Percentiles rank a stretch among this genome's conserved stretches.
phyloP scores from a whole-genome alignment of 2,329 filamentous ascomycete species.

The Aureobasidium lini region DNA sequence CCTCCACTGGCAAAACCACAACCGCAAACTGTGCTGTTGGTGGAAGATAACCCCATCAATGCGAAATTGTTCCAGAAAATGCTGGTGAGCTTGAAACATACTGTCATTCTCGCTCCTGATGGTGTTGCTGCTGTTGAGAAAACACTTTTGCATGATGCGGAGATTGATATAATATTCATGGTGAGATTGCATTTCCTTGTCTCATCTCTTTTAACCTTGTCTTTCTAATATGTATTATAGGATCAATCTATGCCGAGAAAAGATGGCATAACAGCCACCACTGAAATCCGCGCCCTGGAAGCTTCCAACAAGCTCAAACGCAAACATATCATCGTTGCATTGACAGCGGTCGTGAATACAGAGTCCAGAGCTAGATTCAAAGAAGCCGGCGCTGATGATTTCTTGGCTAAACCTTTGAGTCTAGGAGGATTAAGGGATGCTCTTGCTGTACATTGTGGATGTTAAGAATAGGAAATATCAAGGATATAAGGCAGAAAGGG shows the following conservation, averaged over 20 bases:
- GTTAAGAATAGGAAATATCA: neutral
- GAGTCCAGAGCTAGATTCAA: slow-evolving; percentile 8
- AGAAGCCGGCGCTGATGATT: slow-evolving; percentile 16
- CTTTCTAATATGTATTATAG: neutral
- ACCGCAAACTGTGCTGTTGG: slow-evolving; percentile 11
- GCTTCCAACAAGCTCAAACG: neutral
- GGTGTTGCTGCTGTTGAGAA: slow-evolving; percentile 19
- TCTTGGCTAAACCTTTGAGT: slow-evolving; percentile 15
- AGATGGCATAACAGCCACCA: slow-evolving; percentile 15
- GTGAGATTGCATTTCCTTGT: neutral
- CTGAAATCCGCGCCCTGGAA: slow-evolving; percentile 15
- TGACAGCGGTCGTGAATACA: slow-evolving; percentile 16
- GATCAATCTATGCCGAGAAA: slow-evolving; percentile 17
- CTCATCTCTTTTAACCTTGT: neutral
- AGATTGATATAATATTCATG: slow-evolving; percentile 16
- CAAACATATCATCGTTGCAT: slow-evolving; percentile 14
- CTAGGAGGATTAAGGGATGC: slow-evolving; percentile 10
- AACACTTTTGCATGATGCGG: neutral
- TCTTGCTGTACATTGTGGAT: slow-evolving; percentile 6
- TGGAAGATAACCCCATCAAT: slow-evolving; percentile 17
- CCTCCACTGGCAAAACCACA: neutral
- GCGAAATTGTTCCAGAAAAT: slow-evolving; percentile 14
- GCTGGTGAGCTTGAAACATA: slow-evolving; percentile 12
- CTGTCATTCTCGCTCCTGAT: slow-evolving; percentile 20
- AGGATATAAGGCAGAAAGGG: too few species aligned